Evolutionary conservation across 2,329 filamentous ascomycete genomes (phyloP).

Genomic region (Bipolaris victoriae): DNA sequence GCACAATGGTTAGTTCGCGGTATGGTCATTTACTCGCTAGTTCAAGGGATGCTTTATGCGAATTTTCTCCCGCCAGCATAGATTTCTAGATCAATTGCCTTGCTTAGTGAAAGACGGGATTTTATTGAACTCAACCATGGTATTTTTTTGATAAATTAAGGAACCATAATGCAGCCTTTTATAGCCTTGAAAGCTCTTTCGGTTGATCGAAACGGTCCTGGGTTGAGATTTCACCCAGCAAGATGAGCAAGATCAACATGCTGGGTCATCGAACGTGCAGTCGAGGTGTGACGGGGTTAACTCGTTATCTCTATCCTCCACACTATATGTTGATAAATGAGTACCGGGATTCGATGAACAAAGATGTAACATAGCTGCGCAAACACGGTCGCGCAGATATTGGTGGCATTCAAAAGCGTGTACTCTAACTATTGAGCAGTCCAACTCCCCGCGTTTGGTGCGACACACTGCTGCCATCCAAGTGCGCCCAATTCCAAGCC

Average conservation of each 20-base stretch:
- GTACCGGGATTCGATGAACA: not conserved
- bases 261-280: not conserved
- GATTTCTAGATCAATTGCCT: conserved; percentile 6
- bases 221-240: not conserved
- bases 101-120: not conserved
- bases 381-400: conserved; percentile 1
- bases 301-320: not conserved
- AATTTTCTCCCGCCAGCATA: conserved; percentile 90
- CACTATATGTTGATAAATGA: not conserved
- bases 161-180: not conserved
- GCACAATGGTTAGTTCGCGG: conserved; percentile 43
- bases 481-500: not conserved
- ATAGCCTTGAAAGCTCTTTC: not conserved
- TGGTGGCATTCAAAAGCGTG: conserved; percentile 1
- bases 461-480: not conserved
- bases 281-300: not conserved
- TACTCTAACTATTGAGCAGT: not conserved
- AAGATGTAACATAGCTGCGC: conserved; percentile 1
- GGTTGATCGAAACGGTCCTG: not conserved
- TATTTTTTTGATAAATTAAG: not conserved
- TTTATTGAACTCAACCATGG: not conserved
- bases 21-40: conserved; percentile 79
- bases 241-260: not conserved
- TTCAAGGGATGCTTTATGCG: conserved; percentile 85
- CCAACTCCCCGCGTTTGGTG: not conserved